A percentile compares a stretch with the other conserved stretches of the same genome.
These are phyloP conservation scores for Collybia nuda DNA, from an alignment of 768 basidiomycete genomes.

Conservation along the genomic window DNA sequence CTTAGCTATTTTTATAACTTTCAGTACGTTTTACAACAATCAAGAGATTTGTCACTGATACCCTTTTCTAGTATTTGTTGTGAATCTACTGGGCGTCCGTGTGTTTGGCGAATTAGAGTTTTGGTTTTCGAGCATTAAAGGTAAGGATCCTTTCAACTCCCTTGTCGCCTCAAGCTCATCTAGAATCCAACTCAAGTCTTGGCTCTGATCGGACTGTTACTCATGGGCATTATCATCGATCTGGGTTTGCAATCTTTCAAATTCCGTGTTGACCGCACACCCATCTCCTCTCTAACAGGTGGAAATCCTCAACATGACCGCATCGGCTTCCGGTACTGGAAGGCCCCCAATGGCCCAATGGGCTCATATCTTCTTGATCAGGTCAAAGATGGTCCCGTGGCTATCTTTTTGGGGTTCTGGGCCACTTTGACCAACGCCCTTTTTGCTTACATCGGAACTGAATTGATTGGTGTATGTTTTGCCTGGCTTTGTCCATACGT, in stretches of 20 bases:
- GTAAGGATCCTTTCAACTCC: conserved; percentile 22
- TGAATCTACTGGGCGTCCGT: conserved; percentile 64
- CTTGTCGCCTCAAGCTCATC: neutral
- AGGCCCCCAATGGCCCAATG: conserved; percentile 53
- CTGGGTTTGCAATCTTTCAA: conserved; percentile 46
- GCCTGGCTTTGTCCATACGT: neutral
- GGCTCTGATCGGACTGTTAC: conserved; percentile 46
- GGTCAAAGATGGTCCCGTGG: conserved; percentile 46
- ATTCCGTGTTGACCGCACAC: conserved; percentile 33
- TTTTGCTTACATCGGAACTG: conserved; percentile 76
- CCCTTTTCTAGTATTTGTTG: conserved; percentile 38
- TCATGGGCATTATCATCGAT: conserved; percentile 66
- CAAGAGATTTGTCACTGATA: neutral
- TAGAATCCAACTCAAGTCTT: conserved; percentile 28
- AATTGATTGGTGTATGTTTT: conserved; percentile 69
- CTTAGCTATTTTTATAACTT: conserved; percentile 55
- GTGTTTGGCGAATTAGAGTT: conserved; percentile 76
- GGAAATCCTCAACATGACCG: conserved; percentile 47
- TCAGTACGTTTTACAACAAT: conserved; percentile 36
- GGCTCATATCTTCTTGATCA: conserved; percentile 47
- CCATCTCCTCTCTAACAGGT: conserved; percentile 33
- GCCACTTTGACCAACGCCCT: conserved; percentile 68
- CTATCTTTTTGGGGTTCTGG: conserved; percentile 73
- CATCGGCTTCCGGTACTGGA: conserved; percentile 51
- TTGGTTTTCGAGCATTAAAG: conserved; percentile 72